Evolutionary conservation across 2,329 filamentous ascomycete species (phyloP).

Genomic region (Neopestalotiopsis sp.): DNA sequence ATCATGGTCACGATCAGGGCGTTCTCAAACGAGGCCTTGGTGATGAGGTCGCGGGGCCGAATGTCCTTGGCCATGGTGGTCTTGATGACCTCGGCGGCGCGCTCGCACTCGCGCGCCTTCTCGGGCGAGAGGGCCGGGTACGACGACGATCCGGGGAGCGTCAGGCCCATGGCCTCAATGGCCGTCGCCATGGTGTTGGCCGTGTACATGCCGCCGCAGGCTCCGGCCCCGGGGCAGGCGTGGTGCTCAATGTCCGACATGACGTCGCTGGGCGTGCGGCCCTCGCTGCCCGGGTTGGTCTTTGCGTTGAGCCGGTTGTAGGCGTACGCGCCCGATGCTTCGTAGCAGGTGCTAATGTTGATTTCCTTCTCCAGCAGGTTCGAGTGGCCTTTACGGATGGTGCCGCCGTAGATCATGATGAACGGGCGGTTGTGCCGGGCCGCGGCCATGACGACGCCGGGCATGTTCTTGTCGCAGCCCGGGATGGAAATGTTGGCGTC

Average conservation of each 20-base stretch:
- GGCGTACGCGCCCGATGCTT: slow-evolving; percentile 81
- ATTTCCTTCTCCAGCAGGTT: slow-evolving; percentile 75
- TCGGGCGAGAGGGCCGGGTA: slow-evolving; percentile 81
- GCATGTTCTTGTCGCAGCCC: slow-evolving; percentile 99
- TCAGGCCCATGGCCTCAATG: slow-evolving; percentile 84
- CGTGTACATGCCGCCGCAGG: slow-evolving; percentile 84
- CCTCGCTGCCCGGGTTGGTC: slow-evolving; percentile 62
- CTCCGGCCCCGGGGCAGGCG: slow-evolving; percentile 75
- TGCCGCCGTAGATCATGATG: slow-evolving; percentile 92
- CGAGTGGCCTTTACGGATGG: slow-evolving; percentile 83
- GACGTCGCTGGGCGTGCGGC: slow-evolving; percentile 75
- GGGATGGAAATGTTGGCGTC: slow-evolving; percentile 96
- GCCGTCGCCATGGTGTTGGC: slow-evolving; percentile 90
- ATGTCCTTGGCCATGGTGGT: slow-evolving; percentile 84
- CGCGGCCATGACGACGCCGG: slow-evolving; percentile 86
- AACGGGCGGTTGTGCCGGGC: slow-evolving; percentile 88
- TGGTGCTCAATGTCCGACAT: slow-evolving; percentile 81
- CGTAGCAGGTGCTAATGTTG: slow-evolving; percentile 87
- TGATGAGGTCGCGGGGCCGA: slow-evolving; percentile 79
- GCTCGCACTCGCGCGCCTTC: slow-evolving; percentile 86
- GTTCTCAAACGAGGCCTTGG: slow-evolving; percentile 83
- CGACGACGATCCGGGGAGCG: slow-evolving; percentile 82
- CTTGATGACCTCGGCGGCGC: slow-evolving; percentile 78
- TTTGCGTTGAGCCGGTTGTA: slow-evolving; percentile 78
- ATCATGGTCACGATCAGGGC: slow-evolving; percentile 90